A percentile compares a stretch with the other conserved stretches of the same genome.
phyloP scores from a whole-genome alignment of 805 yeast species.

The Metschnikowia sp. region DNA sequence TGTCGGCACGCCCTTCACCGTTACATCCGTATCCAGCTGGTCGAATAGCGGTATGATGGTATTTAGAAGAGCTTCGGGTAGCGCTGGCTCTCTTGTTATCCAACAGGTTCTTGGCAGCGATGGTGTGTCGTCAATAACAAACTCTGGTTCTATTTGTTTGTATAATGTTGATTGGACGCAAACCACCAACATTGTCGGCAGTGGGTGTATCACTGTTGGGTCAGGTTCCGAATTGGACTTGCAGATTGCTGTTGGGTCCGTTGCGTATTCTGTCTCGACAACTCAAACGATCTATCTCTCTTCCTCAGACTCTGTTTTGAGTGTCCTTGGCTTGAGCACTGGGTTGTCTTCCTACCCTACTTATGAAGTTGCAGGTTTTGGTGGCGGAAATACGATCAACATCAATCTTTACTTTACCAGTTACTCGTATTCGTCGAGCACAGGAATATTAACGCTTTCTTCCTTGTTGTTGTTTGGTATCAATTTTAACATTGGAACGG shows the following conservation, averaged over 20 bases:
- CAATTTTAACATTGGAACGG: conserved; percentile 8
- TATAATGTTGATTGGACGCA: conserved; percentile 20
- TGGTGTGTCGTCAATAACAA: too few relatives aligned
- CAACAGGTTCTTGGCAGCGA: too few relatives aligned
- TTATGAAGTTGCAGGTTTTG: conserved; percentile 11
- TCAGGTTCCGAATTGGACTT: conserved; percentile 1
- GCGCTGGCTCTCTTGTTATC: too few relatives aligned
- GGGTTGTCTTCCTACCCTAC: neutral
- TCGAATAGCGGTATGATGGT: too few relatives aligned
- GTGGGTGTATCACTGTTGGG: conserved; percentile 22
- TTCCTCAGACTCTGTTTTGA: neutral
- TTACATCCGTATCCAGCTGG: too few relatives aligned
- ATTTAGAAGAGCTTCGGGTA: too few relatives aligned
- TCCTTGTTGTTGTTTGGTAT: neutral
- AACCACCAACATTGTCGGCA: conserved; percentile 21
- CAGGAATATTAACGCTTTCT: conserved; percentile 10
- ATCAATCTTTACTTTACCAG: conserved; percentile 2
- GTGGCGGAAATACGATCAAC: conserved; percentile 9
- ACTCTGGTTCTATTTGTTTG: conserved; percentile 28
- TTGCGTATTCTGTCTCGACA: neutral
- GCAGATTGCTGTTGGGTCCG: conserved; percentile 1
- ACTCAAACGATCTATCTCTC: conserved; percentile 5
- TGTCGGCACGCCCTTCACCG: too few relatives aligned
- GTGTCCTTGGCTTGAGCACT: conserved; percentile 3
- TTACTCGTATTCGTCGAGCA: conserved; percentile 3